Evolutionary conservation across 805 yeast genomes (phyloP).

Genomic region (Priceomyces castillae): DNA sequence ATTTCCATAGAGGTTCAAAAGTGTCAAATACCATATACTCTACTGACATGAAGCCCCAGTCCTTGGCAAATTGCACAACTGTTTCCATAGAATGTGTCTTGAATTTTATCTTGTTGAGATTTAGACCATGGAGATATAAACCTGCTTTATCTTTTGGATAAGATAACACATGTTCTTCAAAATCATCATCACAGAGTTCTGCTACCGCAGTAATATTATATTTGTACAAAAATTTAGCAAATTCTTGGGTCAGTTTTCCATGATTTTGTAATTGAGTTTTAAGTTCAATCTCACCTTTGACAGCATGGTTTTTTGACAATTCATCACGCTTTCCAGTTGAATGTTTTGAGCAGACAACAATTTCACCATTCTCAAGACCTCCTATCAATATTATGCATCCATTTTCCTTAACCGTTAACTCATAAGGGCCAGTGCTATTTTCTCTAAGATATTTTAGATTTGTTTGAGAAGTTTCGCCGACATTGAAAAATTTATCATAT

Average conservation of each 20-base stretch:
- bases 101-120: slow-evolving; percentile 62
- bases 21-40: slow-evolving; percentile 42
- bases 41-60: slow-evolving; percentile 70
- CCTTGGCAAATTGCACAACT: slow-evolving; percentile 58
- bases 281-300: slow-evolving; percentile 62
- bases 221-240: slow-evolving; percentile 54
- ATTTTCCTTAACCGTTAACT: slow-evolving; percentile 80
- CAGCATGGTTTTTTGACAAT: slow-evolving; percentile 63
- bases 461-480: slow-evolving; percentile 60
- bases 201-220: slow-evolving; percentile 79
- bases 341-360: slow-evolving; percentile 89
- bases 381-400: slow-evolving; percentile 89
- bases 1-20: slow-evolving; percentile 42
- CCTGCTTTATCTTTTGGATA: slow-evolving; percentile 71
- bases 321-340: slow-evolving; percentile 71
- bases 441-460: slow-evolving; percentile 44
- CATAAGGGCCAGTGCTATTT: slow-evolving; percentile 70
- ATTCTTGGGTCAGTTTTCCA: slow-evolving; percentile 42
- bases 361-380: slow-evolving; percentile 69
- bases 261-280: slow-evolving; percentile 45
- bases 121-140: slow-evolving; percentile 85
- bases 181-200: slow-evolving; percentile 86
- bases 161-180: slow-evolving; percentile 90
- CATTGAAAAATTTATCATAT: slow-evolving; percentile 89
- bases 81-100: slow-evolving; percentile 58